Conservation (phyloP, 495 filamentous ascomycete genomes). For the Zalerion maritima region DNA sequence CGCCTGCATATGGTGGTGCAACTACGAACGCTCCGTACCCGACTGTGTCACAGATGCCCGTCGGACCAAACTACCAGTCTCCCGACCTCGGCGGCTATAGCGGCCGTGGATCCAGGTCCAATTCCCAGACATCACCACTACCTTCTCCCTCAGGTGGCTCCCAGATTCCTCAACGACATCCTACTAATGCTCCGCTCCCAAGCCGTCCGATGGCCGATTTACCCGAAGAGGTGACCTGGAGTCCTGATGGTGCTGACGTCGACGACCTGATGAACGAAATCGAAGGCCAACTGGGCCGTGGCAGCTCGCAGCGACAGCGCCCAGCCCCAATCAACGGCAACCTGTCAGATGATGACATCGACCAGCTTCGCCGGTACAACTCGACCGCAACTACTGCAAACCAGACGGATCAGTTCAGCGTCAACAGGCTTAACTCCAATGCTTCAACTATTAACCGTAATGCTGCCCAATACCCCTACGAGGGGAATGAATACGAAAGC, state of each 20-base stretch:
- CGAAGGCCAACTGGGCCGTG: slow-evolving; percentile 29
- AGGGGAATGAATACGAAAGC: slow-evolving; percentile 48
- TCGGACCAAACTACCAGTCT: slow-evolving; percentile 28
- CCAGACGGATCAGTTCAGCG: slow-evolving; percentile 14
- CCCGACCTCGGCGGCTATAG: slow-evolving; percentile 25
- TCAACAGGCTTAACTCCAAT: slow-evolving; percentile 30
- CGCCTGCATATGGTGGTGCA: slow-evolving; percentile 16
- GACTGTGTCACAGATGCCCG: slow-evolving; percentile 29
- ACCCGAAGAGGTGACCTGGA: slow-evolving; percentile 24
- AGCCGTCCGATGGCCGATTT: slow-evolving; percentile 32
- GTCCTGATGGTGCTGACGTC: slow-evolving; percentile 13
- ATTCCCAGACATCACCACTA: slow-evolving; percentile 25
- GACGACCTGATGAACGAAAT: slow-evolving; percentile 38
- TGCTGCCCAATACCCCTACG: slow-evolving; percentile 15
- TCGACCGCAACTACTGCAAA: slow-evolving; percentile 33
- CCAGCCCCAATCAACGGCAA: slow-evolving; percentile 18
- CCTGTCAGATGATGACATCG: slow-evolving; percentile 25
- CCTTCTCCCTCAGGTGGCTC: slow-evolving; percentile 23
- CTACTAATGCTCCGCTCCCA: slow-evolving; percentile 39
- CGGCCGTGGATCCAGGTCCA: slow-evolving; percentile 25
- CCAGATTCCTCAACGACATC: slow-evolving; percentile 28
- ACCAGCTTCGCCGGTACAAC: slow-evolving; percentile 31
- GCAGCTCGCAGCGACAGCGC: slow-evolving; percentile 17
- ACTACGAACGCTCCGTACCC: slow-evolving; percentile 31
- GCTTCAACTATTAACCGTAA: slow-evolving; percentile 33